phyloP scores from a whole-genome alignment of 2,329 filamentous ascomycete species.

The Paradendryphiella salina region DNA sequence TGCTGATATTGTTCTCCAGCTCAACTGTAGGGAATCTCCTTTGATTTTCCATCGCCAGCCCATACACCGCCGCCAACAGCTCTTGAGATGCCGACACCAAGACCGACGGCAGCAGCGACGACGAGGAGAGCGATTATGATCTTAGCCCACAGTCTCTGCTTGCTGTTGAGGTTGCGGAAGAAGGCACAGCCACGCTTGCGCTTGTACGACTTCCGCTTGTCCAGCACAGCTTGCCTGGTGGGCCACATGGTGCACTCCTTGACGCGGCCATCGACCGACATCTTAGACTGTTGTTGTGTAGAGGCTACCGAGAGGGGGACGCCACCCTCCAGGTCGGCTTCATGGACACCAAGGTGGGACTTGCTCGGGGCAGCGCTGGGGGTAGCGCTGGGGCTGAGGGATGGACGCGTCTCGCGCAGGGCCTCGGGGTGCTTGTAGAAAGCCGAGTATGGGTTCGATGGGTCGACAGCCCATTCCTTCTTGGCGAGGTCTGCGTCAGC shows the following conservation, averaged over 20 bases:
- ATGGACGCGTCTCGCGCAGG: conserved; percentile 50
- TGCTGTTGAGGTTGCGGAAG: conserved; percentile 49
- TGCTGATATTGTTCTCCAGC: background rate
- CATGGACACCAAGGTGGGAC: conserved; percentile 40
- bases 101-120: conserved; percentile 52
- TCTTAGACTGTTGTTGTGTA: conserved; percentile 46
- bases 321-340: conserved; percentile 49
- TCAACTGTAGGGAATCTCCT: conserved; percentile 40
- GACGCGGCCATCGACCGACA: conserved; percentile 47
- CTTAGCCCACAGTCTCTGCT: conserved; percentile 52
- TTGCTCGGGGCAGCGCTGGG: conserved; percentile 33
- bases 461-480: conserved; percentile 39
- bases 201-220: conserved; percentile 48
- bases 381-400: conserved; percentile 41
- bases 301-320: conserved; percentile 44
- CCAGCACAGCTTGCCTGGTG: conserved; percentile 52
- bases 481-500: conserved; percentile 32
- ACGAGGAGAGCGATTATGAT: conserved; percentile 52
- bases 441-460: conserved; percentile 50
- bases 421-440: conserved; percentile 55
- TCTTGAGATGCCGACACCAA: conserved; percentile 55
- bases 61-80: conserved; percentile 56
- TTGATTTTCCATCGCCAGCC: conserved; percentile 45
- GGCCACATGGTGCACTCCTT: conserved; percentile 59
- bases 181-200: conserved; percentile 46